These are phyloP conservation scores for Suillus weaverae DNA, from an alignment of 768 basidiomycete species.

Conservation along the genomic window DNA sequence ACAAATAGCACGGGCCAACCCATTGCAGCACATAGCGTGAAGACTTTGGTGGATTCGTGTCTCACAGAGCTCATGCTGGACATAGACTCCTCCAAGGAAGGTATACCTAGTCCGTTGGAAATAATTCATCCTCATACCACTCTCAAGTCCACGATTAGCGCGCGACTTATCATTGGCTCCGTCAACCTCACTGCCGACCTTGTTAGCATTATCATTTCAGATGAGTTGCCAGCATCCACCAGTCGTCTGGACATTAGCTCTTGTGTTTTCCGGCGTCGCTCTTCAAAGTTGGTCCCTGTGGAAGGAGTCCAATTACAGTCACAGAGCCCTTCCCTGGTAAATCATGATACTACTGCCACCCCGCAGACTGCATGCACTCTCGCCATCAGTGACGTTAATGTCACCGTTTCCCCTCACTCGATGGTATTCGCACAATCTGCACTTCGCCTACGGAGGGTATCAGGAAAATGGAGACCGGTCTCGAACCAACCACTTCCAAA, in stretches of 20 bases:
- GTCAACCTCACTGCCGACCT: slow-evolving; percentile 19
- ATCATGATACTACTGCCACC: slow-evolving; percentile 7
- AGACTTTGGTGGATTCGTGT: slow-evolving; percentile 39
- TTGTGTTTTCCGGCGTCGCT: slow-evolving; percentile 23
- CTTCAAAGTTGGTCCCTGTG: slow-evolving; percentile 9
- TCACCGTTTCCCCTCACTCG: slow-evolving; percentile 55
- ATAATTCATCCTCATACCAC: slow-evolving; percentile 17
- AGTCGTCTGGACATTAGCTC: slow-evolving; percentile 16
- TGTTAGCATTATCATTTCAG: slow-evolving; percentile 1
- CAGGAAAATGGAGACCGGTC: slow-evolving; percentile 7
- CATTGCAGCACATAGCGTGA: slow-evolving; percentile 29
- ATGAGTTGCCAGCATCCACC: slow-evolving; percentile 16
- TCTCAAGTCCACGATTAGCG: slow-evolving; percentile 7
- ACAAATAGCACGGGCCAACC: slow-evolving; percentile 13
- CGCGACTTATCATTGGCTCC: slow-evolving; percentile 16
- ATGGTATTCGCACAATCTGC: slow-evolving; percentile 59
- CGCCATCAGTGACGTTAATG: slow-evolving; percentile 39
- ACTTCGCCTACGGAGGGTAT: slow-evolving; percentile 50
- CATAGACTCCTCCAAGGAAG: slow-evolving; percentile 39
- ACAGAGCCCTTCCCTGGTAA: slow-evolving; percentile 15
- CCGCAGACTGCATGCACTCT: slow-evolving; percentile 34
- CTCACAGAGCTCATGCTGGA: slow-evolving; percentile 41
- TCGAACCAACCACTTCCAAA: slow-evolving; percentile 4
- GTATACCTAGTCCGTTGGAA: slow-evolving; percentile 21
- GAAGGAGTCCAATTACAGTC: slow-evolving; percentile 13